Base-by-base conservation (phyloP, 176 grass and related monocot species). In the Avena eriantha region DNA sequence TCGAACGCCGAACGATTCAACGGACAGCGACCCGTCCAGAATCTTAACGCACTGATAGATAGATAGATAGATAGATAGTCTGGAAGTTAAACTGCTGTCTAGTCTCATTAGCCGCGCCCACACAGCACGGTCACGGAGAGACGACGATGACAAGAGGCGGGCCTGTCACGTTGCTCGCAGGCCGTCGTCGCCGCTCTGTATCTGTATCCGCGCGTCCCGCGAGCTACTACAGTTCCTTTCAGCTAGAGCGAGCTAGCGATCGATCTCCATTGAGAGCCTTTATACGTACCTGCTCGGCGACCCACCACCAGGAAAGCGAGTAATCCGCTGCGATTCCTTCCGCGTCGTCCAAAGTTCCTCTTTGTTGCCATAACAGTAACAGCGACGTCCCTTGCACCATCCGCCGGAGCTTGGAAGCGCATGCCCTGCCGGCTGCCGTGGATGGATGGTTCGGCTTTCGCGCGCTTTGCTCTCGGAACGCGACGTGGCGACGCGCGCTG, bases 321-420 rank as follows among this genome's bases (percentile, higher is more conserved):
- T 51, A 24, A 48, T 48, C 43, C 13, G 35, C 36, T 19, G 29
- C 29, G 29, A 24, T 24, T 13, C n/a, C 24, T 24, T 13, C n/a
- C 24, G 78, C 78, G 3, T 73, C 74, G 18, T 65, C 84, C 80
- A 67, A 87, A 83, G 57, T 58, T 6, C 80, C 36, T 73, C 74
- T 33, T 74, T 21, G 84, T 74, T 21, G 84, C 55, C 10, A 22
- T 3, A 56, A 83, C 74, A 87, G 31, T 3, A 56, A 83, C 74
- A 87, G 57, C 66, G 80, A 87, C 33, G 80, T 74, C 11, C 49
- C 31, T 15, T 39, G 29, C 78, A 70, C 54, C 1, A 64, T 10
- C 19, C 19, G 26, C 26, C 57, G 14, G 50, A 18, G 43, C 73
- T 78, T 78, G 60, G 49, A 76, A 48, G 18, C 47, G 33, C 74